Evolutionary conservation across 2,329 filamentous ascomycete genomes (phyloP).

Genomic region (Chaetomiaceae sp.): DNA sequence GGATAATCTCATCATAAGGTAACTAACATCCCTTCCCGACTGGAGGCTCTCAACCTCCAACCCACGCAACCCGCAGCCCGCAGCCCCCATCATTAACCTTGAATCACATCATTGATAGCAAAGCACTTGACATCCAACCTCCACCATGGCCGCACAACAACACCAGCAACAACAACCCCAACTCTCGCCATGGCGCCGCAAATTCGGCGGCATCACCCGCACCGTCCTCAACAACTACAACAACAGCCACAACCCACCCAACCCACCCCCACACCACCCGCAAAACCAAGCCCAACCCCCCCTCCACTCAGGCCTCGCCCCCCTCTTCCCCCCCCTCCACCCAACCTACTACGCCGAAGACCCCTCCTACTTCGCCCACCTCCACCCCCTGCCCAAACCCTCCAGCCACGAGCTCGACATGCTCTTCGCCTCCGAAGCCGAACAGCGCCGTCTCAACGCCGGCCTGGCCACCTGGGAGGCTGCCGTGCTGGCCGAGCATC

Average conservation of each 20-base stretch:
- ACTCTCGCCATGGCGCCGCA: conserved; percentile 8
- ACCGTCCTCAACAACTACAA: neutral
- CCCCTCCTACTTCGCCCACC: neutral
- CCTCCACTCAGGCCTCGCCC: conserved; percentile 4
- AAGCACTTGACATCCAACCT: neutral
- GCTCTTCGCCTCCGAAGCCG: conserved; percentile 5
- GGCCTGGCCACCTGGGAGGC: conserved; percentile 13
- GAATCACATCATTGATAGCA: too few species aligned
- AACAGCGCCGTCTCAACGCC: neutral
- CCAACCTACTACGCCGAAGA: conserved; percentile 3
- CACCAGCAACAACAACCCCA: neutral
- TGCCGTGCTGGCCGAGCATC: neutral
- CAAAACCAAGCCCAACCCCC: too few species aligned
- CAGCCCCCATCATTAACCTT: too few species aligned
- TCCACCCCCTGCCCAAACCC: neutral
- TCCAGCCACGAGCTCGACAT: conserved; percentile 7
- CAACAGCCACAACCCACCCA: too few species aligned
- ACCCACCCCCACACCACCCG: too few species aligned
- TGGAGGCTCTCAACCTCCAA: too few species aligned
- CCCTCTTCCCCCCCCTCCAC: neutral
- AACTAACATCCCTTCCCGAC: too few species aligned
- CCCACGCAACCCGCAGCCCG: too few species aligned
- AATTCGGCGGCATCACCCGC: neutral
- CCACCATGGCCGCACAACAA: neutral
- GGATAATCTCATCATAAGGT: neutral